A percentile compares a stretch with the other conserved stretches of the same genome.
Conservation (phyloP, 1,284 basidiomycete species). For the Grifola frondosa region DNA sequence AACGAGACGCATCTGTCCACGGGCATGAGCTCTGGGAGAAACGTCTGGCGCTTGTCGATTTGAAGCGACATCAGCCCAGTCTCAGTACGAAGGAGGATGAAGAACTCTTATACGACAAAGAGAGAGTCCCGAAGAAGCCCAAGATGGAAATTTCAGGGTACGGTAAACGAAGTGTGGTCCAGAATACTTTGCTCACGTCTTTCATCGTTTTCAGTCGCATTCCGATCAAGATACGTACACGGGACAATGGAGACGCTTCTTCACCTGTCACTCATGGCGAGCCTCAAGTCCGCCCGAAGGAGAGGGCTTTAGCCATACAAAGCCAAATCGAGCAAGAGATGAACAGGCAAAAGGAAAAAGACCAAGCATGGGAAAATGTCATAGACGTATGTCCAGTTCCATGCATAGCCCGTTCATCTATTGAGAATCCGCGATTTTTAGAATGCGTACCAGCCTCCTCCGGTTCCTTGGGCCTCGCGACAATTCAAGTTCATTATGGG, state of each 20-base stretch:
- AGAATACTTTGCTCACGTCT: slow-evolving; percentile 6
- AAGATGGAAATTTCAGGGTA: slow-evolving; percentile 46
- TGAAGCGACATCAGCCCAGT: slow-evolving; percentile 76
- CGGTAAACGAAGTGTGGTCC: slow-evolving; percentile 22
- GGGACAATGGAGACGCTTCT: slow-evolving; percentile 42
- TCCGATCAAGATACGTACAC: slow-evolving; percentile 49
- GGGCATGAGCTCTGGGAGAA: slow-evolving; percentile 77
- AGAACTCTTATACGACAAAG: slow-evolving; percentile 78
- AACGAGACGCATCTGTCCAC: slow-evolving; percentile 62
- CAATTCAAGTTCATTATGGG: slow-evolving; percentile 62
- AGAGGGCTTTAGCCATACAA: slow-evolving; percentile 62
- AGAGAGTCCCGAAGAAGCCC: slow-evolving; percentile 60
- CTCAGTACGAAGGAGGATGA: slow-evolving; percentile 78
- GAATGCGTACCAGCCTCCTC: slow-evolving; percentile 62
- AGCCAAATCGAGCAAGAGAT: slow-evolving; percentile 70
- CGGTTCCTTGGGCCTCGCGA: slow-evolving; percentile 48
- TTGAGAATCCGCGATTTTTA: no score
- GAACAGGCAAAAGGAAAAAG: slow-evolving; percentile 67
- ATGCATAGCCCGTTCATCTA: background rate
- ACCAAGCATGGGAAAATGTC: slow-evolving; percentile 84
- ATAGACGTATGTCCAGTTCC: slow-evolving; percentile 59
- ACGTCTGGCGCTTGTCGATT: slow-evolving; percentile 72
- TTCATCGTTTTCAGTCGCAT: slow-evolving; percentile 40
- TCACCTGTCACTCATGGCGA: slow-evolving; percentile 45
- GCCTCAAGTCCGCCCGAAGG: slow-evolving; percentile 58